Evolutionary conservation across 805 yeast genomes (phyloP).

Genomic region (Schizosaccharomyces japonicus): DNA sequence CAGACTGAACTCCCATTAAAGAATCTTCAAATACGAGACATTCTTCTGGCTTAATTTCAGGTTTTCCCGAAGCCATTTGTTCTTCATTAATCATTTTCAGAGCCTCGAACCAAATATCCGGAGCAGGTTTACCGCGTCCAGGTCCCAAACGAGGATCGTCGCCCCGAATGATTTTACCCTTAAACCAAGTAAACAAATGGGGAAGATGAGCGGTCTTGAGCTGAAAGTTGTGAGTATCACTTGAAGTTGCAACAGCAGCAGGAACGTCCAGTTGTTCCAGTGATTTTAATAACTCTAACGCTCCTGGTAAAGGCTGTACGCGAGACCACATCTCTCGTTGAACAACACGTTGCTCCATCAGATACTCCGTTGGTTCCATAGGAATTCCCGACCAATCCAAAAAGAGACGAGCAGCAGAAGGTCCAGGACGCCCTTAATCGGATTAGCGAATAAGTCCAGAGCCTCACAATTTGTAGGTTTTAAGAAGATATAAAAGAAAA

Average conservation of each 20-base stretch:
- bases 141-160: conserved; percentile 63
- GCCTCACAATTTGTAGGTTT: too few species aligned
- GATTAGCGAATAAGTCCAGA: too few species aligned
- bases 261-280: conserved; percentile 37
- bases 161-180: conserved; percentile 51
- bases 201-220: conserved; percentile 49
- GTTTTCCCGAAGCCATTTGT: conserved; percentile 12
- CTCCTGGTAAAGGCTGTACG: conserved; percentile 62
- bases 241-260: conserved; percentile 76
- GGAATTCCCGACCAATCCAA: conserved; percentile 48
- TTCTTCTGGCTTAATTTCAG: conserved; percentile 42
- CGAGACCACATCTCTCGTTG: conserved; percentile 13
- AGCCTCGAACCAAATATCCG: conserved; percentile 79
- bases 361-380: conserved; percentile 38
- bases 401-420: conserved; percentile 19
- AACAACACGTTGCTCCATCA: background rate
- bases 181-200: conserved; percentile 40
- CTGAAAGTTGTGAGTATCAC: conserved; percentile 33
- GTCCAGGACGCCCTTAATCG: background rate
- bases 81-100: conserved; percentile 41
- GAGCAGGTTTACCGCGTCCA: conserved; percentile 82
- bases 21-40: conserved; percentile 90
- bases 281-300: conserved; percentile 36
- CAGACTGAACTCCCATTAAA: conserved; percentile 70
- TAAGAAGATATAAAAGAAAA: too few species aligned